Conservation (phyloP, 2,329 filamentous ascomycete genomes). For the Colletotrichum truncatum region DNA sequence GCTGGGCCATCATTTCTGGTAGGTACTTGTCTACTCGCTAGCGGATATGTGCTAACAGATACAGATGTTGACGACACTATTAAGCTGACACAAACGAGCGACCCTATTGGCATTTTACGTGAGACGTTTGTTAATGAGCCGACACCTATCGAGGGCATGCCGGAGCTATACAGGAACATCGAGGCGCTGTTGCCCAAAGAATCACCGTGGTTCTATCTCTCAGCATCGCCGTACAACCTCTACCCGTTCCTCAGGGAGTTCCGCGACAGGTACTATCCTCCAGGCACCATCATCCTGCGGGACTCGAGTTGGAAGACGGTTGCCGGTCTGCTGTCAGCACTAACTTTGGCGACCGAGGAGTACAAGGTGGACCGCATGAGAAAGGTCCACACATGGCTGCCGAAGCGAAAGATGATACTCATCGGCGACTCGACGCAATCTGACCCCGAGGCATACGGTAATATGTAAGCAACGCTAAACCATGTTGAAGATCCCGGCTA, state of each 20-base stretch:
- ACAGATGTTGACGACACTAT: slow-evolving; percentile 94
- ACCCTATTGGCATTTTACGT: slow-evolving; percentile 81
- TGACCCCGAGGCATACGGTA: slow-evolving; percentile 90
- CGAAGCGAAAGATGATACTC: slow-evolving; percentile 79
- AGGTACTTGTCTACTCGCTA: slow-evolving; percentile 29
- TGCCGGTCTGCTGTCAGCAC: slow-evolving; percentile 78
- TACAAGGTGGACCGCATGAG: slow-evolving; percentile 87
- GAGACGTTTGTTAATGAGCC: slow-evolving; percentile 86
- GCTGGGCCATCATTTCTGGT: slow-evolving; percentile 86
- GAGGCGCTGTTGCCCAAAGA: slow-evolving; percentile 59
- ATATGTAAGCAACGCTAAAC: slow-evolving; percentile 63
- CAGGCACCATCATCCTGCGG: slow-evolving; percentile 83
- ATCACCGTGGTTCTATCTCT: slow-evolving; percentile 91
- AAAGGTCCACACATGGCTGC: slow-evolving; percentile 83
- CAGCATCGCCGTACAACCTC: slow-evolving; percentile 92
- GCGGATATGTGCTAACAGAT: slow-evolving; percentile 20
- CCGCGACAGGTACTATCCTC: slow-evolving; percentile 74
- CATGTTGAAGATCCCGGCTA: not conserved
- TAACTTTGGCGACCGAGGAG: slow-evolving; percentile 82
- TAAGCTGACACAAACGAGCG: slow-evolving; percentile 86
- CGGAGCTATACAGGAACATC: slow-evolving; percentile 79
- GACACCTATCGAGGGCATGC: slow-evolving; percentile 80
- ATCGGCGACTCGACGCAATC: slow-evolving; percentile 93
- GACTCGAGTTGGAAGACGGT: slow-evolving; percentile 89
- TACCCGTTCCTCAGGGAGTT: slow-evolving; percentile 88